Evolutionary conservation across 106 monocot species (phyloP).

Genomic region (Dendrobium nobile): DNA sequence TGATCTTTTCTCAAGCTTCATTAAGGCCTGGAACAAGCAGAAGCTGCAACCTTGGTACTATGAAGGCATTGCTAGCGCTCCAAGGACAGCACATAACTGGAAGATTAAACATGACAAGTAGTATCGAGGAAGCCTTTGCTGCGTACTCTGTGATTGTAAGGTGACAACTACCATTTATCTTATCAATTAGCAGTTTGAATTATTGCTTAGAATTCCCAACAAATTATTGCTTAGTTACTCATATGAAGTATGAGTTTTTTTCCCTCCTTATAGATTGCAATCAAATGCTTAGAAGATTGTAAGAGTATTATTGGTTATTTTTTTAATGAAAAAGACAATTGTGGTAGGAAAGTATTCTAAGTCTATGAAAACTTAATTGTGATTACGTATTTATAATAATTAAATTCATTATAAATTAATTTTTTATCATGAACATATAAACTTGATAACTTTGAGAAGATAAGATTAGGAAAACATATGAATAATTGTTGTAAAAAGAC

Average conservation of each 20-base stretch:
- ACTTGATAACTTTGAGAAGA: too few relatives aligned
- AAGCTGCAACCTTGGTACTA: slow-evolving; percentile 59
- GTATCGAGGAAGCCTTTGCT: neutral
- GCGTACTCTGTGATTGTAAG: neutral
- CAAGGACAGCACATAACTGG: slow-evolving; percentile 71
- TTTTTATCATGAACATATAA: too few relatives aligned
- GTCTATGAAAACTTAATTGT: too few relatives aligned
- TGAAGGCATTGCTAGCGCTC: slow-evolving; percentile 58
- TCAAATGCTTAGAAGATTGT: too few relatives aligned
- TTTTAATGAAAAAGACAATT: too few relatives aligned
- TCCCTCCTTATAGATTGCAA: too few relatives aligned
- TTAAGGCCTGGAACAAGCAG: slow-evolving; percentile 63
- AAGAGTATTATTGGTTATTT: too few relatives aligned
- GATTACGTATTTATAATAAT: too few relatives aligned
- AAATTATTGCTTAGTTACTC: neutral
- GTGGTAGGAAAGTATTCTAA: too few relatives aligned
- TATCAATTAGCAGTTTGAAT: neutral
- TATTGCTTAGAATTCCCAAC: neutral
- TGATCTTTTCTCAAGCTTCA: slow-evolving; percentile 55
- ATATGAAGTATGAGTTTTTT: neutral
- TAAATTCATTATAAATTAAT: too few relatives aligned
- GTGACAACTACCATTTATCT: neutral
- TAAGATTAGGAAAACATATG: too few relatives aligned
- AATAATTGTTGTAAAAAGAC: too few relatives aligned
- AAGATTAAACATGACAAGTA: slow-evolving; percentile 35